These are phyloP conservation scores for Podospora australis DNA, from an alignment of 495 filamentous ascomycete genomes.

Conservation along the genomic window DNA sequence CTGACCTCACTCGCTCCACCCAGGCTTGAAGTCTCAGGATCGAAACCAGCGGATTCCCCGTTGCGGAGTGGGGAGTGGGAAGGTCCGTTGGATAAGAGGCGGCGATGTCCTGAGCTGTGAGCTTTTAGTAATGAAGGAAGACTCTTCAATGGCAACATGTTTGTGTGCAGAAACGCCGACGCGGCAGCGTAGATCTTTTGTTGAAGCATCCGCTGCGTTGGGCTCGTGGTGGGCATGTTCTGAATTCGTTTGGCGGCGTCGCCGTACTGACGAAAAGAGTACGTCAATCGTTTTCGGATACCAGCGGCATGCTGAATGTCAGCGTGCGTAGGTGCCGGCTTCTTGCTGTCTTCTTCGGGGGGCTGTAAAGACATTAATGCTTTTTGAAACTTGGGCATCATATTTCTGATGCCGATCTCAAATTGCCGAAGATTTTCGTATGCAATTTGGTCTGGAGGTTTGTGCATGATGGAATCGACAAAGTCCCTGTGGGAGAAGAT, in stretches of 20 bases:
- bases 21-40: constrained; percentile 54
- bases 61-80: constrained; percentile 36
- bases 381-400: constrained; percentile 83
- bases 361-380: constrained; percentile 52
- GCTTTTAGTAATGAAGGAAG: constrained; percentile 75
- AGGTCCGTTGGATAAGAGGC: constrained; percentile 31
- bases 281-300: constrained; percentile 82
- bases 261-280: constrained; percentile 88
- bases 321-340: constrained; percentile 58
- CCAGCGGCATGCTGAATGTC: constrained; percentile 86
- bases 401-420: constrained; percentile 74
- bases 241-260: constrained; percentile 75
- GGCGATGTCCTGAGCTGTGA: constrained; percentile 38
- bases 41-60: constrained; percentile 36
- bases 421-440: constrained; percentile 89
- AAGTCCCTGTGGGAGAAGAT: constrained; percentile 85
- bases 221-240: constrained; percentile 63
- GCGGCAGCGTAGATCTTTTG: constrained; percentile 79
- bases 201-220: constrained; percentile 70
- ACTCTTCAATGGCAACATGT: constrained; percentile 87
- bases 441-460: constrained; percentile 68
- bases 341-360: constrained; percentile 42
- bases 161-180: constrained; percentile 76
- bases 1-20: constrained; percentile 47
- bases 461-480: constrained; percentile 56